Conservation (phyloP, 768 basidiomycete species). For the Dacryopinax primogenitus region DNA sequence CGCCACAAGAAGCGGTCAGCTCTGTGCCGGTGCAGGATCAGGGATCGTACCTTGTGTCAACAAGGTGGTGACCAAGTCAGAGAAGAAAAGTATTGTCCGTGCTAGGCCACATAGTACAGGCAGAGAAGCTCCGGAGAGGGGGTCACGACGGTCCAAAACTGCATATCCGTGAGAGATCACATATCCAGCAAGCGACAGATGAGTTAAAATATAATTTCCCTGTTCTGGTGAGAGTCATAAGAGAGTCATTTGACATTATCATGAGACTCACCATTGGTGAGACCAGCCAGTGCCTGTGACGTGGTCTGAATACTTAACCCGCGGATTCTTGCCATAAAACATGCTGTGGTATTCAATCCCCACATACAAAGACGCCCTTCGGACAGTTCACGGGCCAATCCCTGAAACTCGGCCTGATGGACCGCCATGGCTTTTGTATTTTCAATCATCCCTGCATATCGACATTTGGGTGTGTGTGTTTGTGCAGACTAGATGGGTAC, state of each 20-base stretch:
- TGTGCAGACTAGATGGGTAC: no score
- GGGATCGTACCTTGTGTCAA: neutral
- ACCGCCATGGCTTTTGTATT: neutral
- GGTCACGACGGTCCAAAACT: no score
- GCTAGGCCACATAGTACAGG: neutral
- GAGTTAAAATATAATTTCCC: no score
- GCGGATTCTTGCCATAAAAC: neutral
- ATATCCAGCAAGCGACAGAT: no score
- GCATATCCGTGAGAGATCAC: no score
- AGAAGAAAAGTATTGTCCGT: neutral
- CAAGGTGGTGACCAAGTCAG: neutral
- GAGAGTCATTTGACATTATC: no score
- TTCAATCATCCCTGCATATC: no score
- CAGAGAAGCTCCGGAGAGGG: no score
- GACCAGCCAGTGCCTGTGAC: neutral
- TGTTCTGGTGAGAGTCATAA: no score
- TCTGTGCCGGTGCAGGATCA: no score
- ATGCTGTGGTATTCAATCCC: neutral
- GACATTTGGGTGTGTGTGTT: no score
- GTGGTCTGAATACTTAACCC: neutral
- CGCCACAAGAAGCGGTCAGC: no score
- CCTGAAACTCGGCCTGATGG: neutral
- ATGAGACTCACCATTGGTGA: neutral
- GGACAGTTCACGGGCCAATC: neutral
- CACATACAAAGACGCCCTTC: neutral